Evolutionary conservation across 129 eudicot genomes (phyloP), one percentile per base, ranked within the genome.

Genomic region (Erigeron canadensis): DNA sequence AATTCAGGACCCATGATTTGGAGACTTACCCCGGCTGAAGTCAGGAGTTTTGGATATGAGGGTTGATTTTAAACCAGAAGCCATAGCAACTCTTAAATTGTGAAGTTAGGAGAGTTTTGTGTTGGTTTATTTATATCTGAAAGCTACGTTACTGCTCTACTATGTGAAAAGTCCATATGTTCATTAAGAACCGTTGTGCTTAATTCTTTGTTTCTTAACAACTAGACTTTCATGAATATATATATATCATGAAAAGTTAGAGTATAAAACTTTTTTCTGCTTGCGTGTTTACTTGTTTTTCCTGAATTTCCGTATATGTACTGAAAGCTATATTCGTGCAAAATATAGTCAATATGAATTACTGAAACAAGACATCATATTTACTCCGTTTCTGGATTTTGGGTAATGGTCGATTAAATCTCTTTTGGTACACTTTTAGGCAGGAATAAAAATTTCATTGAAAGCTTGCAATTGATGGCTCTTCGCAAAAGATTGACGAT

Each of bases 1-100:
- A 92, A 92, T 74, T 80, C 98, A 4, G 98, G 97, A 63, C 98
- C 96, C 40, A 85, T 92, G 98, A 92, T 96, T 21, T 91, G 97
- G 97, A 79, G 97, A 69, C 72, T 91, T 23, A 91, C 97, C 77
- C 97, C 97, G 17, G 96, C 97, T 56, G 97, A 91, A 82, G 97
- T 91, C 19, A 88, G 97, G 77, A 85, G 96, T 91, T 54, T 82
- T 88, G 81, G 82, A 96, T 16, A 75, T 91, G 80, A 77, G 97
- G 73, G 85, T 91, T 61, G 97, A 91, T 80, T 91, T 91, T 48
- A 91, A 85, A 79, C 87, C 94, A 8, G 97, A 91, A 88, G 97
- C 97, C 6, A 88, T 91, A 57, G 81, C 96, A 34, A 94, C 96
- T 77, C 90, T 91, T 76, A 91, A 91, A 63, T 74, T 91, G 89